Base-by-base conservation (phyloP, 805 yeast genomes). In the Cyberlindnera bimundalis region DNA sequence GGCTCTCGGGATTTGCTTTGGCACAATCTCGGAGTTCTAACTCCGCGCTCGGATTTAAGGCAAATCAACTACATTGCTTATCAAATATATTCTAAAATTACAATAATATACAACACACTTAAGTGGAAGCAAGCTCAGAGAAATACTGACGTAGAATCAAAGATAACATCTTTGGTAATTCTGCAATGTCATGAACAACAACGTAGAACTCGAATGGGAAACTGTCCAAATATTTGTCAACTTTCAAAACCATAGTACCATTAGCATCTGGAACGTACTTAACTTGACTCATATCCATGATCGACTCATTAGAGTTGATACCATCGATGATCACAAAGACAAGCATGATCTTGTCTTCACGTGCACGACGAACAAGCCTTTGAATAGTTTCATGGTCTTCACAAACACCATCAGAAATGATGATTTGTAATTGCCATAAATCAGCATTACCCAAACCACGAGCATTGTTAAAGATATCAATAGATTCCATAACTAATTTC, bases 171-270 rank as follows among this genome's bases (percentile, higher is more conserved):
- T 82, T 86, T 13, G 99, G 99, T 28, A 93, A 71, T 64, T 91
- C 98, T 35, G 74, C 74, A 51, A 95, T 84, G 57, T 91, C 80
- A 52, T 85, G 81, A 19, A 93, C 97, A 51, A 95, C 91, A 44
- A 91, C 96, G 59, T 91, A 93, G 60, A 84, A 93, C 59, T 93
- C 98, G 64, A 93, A 93, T 53, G 99, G 98, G 81, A 93, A 93
- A 21, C 85, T 76, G 53, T 91, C 96, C 61, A 93, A 73, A 57
- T 93, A 93, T 52, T 81, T 85, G 45, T 79, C 81, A 44, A 93
- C 93, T 58, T 82, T 74, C 48, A 95, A 67, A 33, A 76, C 75
- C 78, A 79, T 73, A 42, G 74, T 75, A 3, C 97, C 97, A 37
- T 69, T 67, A 12, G 64, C 70, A 58, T 83, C 91, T 4, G 81